Base-by-base conservation (phyloP, 2,329 filamentous ascomycete genomes). In the Botryotinia convoluta region DNA sequence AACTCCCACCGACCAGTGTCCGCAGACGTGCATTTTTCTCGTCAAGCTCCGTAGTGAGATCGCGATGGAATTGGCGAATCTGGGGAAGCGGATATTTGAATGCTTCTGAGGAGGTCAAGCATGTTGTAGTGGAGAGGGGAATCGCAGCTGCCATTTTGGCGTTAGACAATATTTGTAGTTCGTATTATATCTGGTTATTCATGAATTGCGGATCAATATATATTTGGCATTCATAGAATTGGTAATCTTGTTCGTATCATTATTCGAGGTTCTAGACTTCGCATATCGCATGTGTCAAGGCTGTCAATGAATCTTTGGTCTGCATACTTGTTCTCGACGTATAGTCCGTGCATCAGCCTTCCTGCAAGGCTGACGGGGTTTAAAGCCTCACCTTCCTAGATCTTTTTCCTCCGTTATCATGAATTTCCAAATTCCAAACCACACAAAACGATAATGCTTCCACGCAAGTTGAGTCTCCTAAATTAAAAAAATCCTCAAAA, bases 1-100 rank as follows among this genome's bases (percentile, higher is more conserved):
- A 98, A 79, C 88, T 90, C 74, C 84, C 86, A 77, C 89, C 89
- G 75, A 91, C 89, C 80, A 90, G 87, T 29, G 86, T 89, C 77
- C 89, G 88, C 79, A 91, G 84, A 45, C 89, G 88, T 68, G 84
- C 84, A 48, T 88, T 86, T 78, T 90, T 90, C 80, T 91, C 89
- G 75, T 91, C 89, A 77, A 90, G 86, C 76, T 87, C 85, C 16
- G 83, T 83, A 79, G 89, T 88, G 54, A 91, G 85, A 35, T 83
- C 82, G 77, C 88, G 88, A 83, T 91, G 89, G 76, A 91, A 86
- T 73, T 87, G 84, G 69, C 89, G 88, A 80, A 91, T 88, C 80
- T 90, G 88, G 1, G 89, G 89, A 29, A 91, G 86, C 26, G 89
- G 89, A 81, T 89, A 83, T 75, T 82, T 76, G 74, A 82, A 82